Conservation (phyloP, 148 eudicot species). For the Nepenthes gracilis region DNA sequence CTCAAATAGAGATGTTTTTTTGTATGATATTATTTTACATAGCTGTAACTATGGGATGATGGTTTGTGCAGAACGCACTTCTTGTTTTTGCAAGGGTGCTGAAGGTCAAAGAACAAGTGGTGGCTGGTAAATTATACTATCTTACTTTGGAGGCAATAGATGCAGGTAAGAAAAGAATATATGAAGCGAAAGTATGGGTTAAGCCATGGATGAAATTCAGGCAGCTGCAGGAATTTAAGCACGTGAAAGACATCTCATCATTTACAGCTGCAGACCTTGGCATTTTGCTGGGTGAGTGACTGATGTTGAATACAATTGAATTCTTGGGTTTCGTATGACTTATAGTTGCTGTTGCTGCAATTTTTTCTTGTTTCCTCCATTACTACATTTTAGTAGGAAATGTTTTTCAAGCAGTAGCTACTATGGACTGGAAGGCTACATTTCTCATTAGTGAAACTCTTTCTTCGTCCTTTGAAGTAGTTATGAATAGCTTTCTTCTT, state of each 20-base stretch:
- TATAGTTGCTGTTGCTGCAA: not conserved
- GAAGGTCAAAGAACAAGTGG: constrained; percentile 41
- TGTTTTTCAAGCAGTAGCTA: too few relatives aligned
- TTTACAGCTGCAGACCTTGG: constrained; percentile 28
- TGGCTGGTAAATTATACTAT: constrained; percentile 47
- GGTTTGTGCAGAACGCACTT: constrained; percentile 24
- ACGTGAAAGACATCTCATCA: constrained; percentile 16
- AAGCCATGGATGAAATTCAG: constrained; percentile 70
- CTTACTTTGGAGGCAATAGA: constrained; percentile 54
- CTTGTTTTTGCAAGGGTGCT: constrained; percentile 33
- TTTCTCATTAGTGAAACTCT: too few relatives aligned
- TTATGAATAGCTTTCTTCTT: too few relatives aligned
- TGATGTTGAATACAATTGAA: not conserved
- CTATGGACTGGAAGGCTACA: too few relatives aligned
- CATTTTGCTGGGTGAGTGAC: constrained; percentile 22
- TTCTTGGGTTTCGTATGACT: not conserved
- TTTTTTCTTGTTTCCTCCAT: not conserved
- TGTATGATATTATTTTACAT: not conserved
- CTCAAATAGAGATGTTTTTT: not conserved
- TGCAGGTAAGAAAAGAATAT: constrained; percentile 36
- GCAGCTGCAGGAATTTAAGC: constrained; percentile 60
- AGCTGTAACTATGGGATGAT: not conserved
- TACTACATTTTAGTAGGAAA: too few relatives aligned
- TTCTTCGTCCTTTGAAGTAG: too few relatives aligned
- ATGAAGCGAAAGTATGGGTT: constrained; percentile 75